Base-by-base conservation (phyloP, 257 asterid genomes). In the Galeopsis tetrahit region DNA sequence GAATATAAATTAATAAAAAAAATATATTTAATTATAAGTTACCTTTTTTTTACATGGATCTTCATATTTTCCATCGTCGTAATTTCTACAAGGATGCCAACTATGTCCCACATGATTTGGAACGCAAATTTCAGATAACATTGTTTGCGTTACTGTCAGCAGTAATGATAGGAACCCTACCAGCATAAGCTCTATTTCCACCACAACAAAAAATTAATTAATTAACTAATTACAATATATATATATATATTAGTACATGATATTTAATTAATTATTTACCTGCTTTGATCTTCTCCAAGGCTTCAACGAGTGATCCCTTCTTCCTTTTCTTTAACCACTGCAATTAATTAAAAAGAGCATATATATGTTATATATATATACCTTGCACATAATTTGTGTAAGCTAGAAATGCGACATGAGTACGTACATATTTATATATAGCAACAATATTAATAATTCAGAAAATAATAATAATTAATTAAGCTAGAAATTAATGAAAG, bases 121-220 rank as follows among this genome's bases (percentile, higher is more conserved):
- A 35, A 91, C 78, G 51, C 96, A 91, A 63, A 89, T 89, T 5
- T 77, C 51, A 11, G 92, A 79, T 1, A 90, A 72, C 0, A 63
- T 49, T 4, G 74, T 74, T 83, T 85, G 89, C 40, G 78, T 76
- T 9, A 88, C 60, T 32, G 90, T 82, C 51, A 90, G 84, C 36
- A 90, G 84, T 39, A 90, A 66, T 28, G 97, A 89, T 74, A 91
- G 80, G 79, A 89, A 89, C 56, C 97, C 97, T 60, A 91, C 58
- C 58, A 91, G 82, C 97, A 91, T 91, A n/a, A 91, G 85, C 88
- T 91, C 97, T 91, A 40, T 43, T 49, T 40, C 28, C 63, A 59
- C 59, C 8, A 39, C 9, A 49, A 35, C 28, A 0, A 46, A 70
- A 73, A 14, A 21, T 21, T 21, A 21, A 21, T 21, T 21, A 21